Evolutionary conservation across 805 yeast genomes (phyloP).

Genomic region (Pichia occidentalis): DNA sequence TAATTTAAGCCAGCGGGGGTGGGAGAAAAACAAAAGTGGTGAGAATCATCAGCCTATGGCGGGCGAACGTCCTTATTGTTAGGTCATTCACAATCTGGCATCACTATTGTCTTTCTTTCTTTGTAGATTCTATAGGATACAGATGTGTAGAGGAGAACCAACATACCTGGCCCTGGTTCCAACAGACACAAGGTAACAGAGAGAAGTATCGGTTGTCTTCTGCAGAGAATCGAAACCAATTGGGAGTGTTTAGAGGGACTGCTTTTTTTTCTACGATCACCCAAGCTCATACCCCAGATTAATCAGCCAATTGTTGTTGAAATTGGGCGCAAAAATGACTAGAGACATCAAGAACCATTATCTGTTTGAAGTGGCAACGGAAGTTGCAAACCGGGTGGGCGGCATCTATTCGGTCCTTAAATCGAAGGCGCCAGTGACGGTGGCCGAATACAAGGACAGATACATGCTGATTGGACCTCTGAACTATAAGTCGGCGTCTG

Average conservation of each 20-base stretch:
- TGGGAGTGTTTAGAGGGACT: no score
- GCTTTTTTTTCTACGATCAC: not conserved
- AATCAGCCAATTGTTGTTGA: not conserved
- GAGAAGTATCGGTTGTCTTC: no score
- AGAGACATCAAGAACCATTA: constrained; percentile 85
- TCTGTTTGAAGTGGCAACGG: constrained; percentile 92
- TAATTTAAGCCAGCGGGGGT: not conserved
- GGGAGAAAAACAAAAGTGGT: not conserved
- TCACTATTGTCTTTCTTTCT: not conserved
- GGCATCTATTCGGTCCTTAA: constrained; percentile 96
- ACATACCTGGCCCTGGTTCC: no score
- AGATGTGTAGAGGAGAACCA: no score
- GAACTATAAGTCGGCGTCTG: constrained; percentile 64
- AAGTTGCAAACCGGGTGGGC: constrained; percentile 95
- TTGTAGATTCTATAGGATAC: not conserved
- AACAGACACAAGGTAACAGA: no score
- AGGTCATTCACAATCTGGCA: constrained; percentile 1
- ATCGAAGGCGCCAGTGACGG: constrained; percentile 94
- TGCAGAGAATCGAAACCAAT: no score
- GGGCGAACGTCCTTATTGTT: not conserved
- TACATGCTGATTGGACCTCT: constrained; percentile 86
- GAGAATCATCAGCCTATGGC: not conserved
- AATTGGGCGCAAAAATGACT: constrained; percentile 38
- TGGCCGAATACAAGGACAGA: constrained; percentile 83
- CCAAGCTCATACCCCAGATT: not conserved